Percentiles rank a stretch among this genome's conserved stretches.
Conservation (phyloP, 331 rosid genomes). For the Erythrophleum ivorense region DNA sequence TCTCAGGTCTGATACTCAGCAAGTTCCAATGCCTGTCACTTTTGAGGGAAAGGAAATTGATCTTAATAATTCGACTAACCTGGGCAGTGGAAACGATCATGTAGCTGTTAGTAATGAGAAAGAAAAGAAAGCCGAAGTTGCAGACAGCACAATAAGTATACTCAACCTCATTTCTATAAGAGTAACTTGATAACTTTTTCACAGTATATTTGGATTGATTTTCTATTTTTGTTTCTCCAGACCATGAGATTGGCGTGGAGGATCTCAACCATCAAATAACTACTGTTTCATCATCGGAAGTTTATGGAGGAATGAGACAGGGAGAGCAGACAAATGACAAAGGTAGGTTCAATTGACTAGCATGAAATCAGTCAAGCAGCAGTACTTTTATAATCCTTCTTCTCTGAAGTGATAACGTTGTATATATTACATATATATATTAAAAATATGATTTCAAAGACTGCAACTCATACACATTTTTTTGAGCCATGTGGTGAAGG, state of each 20-base stretch:
- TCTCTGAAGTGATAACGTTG: constrained; percentile 13
- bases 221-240: constrained; percentile 47
- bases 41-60: constrained; percentile 55
- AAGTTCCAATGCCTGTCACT: constrained; percentile 50
- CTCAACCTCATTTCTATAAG: constrained; percentile 35
- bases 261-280: constrained; percentile 47
- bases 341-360: constrained; percentile 51
- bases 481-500: constrained; percentile 53
- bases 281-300: constrained; percentile 37
- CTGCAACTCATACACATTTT: constrained; percentile 42
- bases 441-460: constrained; percentile 36
- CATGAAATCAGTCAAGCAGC: constrained; percentile 21
- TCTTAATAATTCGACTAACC: constrained; percentile 47
- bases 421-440: neutral
- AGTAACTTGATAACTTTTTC: constrained; percentile 32
- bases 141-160: constrained; percentile 55
- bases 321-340: constrained; percentile 45
- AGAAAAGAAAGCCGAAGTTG: constrained; percentile 53
- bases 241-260: constrained; percentile 48
- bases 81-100: constrained; percentile 47
- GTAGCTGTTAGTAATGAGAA: constrained; percentile 53
- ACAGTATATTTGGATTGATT: constrained; percentile 34
- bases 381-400: constrained; percentile 23
- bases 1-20: constrained; percentile 47
- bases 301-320: constrained; percentile 42